Conservation (phyloP, 2,329 filamentous ascomycete species). For the Monilinia polystroma region DNA sequence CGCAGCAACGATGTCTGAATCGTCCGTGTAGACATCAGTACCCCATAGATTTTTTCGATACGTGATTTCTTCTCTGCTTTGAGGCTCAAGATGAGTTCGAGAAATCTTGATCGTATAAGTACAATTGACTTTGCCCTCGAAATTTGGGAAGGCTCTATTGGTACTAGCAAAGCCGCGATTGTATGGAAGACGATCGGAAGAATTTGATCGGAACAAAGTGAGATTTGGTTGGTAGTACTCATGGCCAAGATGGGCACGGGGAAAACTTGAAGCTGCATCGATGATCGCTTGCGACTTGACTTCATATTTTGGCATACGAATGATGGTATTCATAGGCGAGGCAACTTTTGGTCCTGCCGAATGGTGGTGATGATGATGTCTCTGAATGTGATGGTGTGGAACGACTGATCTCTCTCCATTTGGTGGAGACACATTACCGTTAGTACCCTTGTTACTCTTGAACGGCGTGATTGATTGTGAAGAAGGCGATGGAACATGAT, state of each 20-base stretch:
- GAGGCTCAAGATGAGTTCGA: slow-evolving; percentile 68
- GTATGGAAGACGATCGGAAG: slow-evolving; percentile 43
- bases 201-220: slow-evolving; percentile 45
- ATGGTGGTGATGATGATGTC: slow-evolving; percentile 48
- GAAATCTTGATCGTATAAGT: slow-evolving; percentile 87
- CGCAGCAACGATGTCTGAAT: slow-evolving; percentile 88
- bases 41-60: slow-evolving; percentile 82
- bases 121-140: slow-evolving; percentile 73
- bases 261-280: slow-evolving; percentile 66
- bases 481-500: slow-evolving; percentile 48
- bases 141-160: slow-evolving; percentile 59
- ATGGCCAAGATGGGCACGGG: slow-evolving; percentile 79
- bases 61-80: slow-evolving; percentile 80
- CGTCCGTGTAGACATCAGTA: slow-evolving; percentile 91
- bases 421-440: slow-evolving; percentile 47
- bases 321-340: slow-evolving; percentile 43
- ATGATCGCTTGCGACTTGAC: slow-evolving; percentile 70
- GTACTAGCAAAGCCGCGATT: slow-evolving; percentile 36
- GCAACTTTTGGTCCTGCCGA: slow-evolving; percentile 38
- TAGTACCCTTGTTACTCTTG: slow-evolving; percentile 51
- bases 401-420: slow-evolving; percentile 35
- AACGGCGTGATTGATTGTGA: slow-evolving; percentile 47
- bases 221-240: slow-evolving; percentile 75
- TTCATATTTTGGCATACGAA: slow-evolving; percentile 62
- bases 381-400: slow-evolving; percentile 38